Evolutionary conservation across 129 eudicot genomes (phyloP).

Genomic region (Artemisia argyi): DNA sequence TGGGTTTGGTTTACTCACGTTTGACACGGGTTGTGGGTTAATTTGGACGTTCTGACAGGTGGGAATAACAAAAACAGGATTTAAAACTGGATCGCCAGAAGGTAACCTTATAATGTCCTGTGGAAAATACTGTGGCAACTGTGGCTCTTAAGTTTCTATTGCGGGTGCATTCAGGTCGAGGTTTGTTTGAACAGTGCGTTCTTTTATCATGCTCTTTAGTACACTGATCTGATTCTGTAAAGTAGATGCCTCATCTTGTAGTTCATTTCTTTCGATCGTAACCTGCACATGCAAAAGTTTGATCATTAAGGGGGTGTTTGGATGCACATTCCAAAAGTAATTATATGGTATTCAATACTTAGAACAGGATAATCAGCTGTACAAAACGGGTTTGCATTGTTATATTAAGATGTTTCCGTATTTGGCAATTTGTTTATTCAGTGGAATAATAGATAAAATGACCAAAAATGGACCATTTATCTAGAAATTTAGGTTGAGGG

Average conservation of each 20-base stretch:
- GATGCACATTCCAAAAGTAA: background rate
- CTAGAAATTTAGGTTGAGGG: background rate
- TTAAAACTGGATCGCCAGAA: slow-evolving; percentile 27
- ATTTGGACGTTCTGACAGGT: slow-evolving; percentile 42
- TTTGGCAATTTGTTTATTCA: too few relatives aligned
- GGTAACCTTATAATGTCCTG: slow-evolving; percentile 29
- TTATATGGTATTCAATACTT: too few relatives aligned
- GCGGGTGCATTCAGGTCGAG: slow-evolving; percentile 74
- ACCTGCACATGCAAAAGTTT: slow-evolving; percentile 43
- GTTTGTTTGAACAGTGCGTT: slow-evolving; percentile 36
- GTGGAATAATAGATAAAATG: too few relatives aligned
- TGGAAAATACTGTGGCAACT: slow-evolving; percentile 23
- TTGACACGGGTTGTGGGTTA: slow-evolving; percentile 34
- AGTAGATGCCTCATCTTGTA: slow-evolving; percentile 57
- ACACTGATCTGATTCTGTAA: slow-evolving; percentile 54
- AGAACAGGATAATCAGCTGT: too few relatives aligned
- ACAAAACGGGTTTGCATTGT: background rate
- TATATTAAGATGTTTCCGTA: too few relatives aligned
- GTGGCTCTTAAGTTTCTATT: slow-evolving; percentile 44
- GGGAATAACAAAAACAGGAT: slow-evolving; percentile 59
- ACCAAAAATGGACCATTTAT: too few relatives aligned
- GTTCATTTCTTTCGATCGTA: slow-evolving; percentile 63
- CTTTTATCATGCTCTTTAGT: slow-evolving; percentile 47
- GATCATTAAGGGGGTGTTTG: background rate
- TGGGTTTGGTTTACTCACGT: slow-evolving; percentile 78